These are phyloP conservation scores for Enterocytospora artemiae DNA, from an alignment of 371 early-diverging fungal species.

Conservation along the genomic window DNA sequence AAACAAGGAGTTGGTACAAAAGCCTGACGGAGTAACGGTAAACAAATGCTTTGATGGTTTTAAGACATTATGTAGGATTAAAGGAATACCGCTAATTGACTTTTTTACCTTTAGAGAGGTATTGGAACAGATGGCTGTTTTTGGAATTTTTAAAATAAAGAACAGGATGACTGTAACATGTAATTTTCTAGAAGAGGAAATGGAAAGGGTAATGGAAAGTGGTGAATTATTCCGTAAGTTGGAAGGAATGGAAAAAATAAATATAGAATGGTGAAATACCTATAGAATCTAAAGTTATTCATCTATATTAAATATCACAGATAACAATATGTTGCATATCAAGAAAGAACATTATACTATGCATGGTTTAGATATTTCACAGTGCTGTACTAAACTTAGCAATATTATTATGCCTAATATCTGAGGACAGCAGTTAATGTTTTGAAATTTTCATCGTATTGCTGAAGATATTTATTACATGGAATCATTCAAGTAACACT, in stretches of 20 bases:
- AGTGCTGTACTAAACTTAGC: no score
- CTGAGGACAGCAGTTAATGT: no score
- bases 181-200: constrained; percentile 17
- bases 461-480: no score
- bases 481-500: no score
- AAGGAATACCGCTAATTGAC: constrained; percentile 10
- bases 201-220: constrained; percentile 15
- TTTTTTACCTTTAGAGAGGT: constrained; percentile 47
- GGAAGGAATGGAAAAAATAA: background rate
- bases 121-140: constrained; percentile 20
- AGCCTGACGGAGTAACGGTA: constrained; percentile 9
- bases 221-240: constrained; percentile 19
- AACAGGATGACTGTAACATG: constrained; percentile 23
- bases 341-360: no score
- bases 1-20: constrained; percentile 23
- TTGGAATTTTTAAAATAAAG: constrained; percentile 38
- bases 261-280: no score
- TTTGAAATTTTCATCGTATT: no score
- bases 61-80: constrained; percentile 26
- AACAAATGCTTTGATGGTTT: constrained; percentile 21
- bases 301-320: no score
- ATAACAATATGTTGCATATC: no score
- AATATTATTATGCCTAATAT: no score
- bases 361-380: no score
- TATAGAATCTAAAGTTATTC: no score